A percentile compares a stretch with the other conserved stretches of the same genome.
phyloP scores from a whole-genome alignment of 768 basidiomycete species.

The Kwoniella mangroviensis region DNA sequence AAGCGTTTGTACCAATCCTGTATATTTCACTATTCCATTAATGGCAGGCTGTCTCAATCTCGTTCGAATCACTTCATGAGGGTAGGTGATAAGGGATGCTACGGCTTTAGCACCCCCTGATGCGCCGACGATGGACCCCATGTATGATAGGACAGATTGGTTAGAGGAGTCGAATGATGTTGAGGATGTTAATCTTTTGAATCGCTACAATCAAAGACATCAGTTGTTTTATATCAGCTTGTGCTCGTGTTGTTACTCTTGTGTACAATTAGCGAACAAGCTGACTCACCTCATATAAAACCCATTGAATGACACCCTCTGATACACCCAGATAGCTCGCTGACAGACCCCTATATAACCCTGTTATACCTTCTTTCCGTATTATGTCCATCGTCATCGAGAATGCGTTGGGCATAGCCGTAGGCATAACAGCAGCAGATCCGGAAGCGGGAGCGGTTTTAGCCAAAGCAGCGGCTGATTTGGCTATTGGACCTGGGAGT shows the following conservation, averaged over 20 bases:
- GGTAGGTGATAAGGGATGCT: conserved; percentile 94
- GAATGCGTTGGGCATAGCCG: conserved; percentile 36
- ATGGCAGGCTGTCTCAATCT: conserved; percentile 81
- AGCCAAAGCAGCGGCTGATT: conserved; percentile 38
- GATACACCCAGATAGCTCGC: conserved; percentile 95
- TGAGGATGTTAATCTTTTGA: conserved; percentile 69
- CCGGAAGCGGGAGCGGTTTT: conserved; percentile 17
- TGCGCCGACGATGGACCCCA: conserved; percentile 72
- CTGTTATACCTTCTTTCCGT: conserved; percentile 77
- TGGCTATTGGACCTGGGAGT: conserved; percentile 42
- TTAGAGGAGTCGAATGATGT: conserved; percentile 15
- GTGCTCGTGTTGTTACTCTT: neutral
- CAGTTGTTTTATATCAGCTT: neutral
- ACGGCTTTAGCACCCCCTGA: conserved; percentile 92
- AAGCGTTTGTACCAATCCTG: conserved; percentile 81
- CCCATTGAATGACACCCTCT: conserved; percentile 97
- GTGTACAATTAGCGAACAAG: neutral
- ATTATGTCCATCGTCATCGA: conserved; percentile 70
- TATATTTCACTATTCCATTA: conserved; percentile 79
- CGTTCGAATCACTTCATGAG: conserved; percentile 95
- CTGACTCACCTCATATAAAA: conserved; percentile 73
- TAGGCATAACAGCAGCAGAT: conserved; percentile 15
- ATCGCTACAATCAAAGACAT: conserved; percentile 57
- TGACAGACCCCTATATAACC: conserved; percentile 92
- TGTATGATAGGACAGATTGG: conserved; percentile 37